These are phyloP conservation scores for Pyricularia pennisetigena DNA, from an alignment of 2,329 filamentous ascomycete genomes.

Conservation along the genomic window DNA sequence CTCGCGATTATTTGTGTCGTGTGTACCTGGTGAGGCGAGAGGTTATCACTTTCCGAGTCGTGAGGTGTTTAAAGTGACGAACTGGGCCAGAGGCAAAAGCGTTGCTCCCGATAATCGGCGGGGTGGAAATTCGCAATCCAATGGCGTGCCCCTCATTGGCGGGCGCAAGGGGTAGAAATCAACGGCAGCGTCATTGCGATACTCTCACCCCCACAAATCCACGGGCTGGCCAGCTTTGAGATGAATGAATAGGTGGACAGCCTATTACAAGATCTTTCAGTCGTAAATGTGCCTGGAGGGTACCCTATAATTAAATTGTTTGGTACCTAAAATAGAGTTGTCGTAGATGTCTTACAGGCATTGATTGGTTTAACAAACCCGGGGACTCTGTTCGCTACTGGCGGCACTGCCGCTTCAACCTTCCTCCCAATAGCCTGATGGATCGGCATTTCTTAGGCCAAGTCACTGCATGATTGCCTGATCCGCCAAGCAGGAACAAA, in stretches of 20 bases:
- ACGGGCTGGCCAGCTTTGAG: not conserved
- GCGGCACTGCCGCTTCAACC: not conserved
- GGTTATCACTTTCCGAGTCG: not conserved
- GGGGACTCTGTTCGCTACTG: not conserved
- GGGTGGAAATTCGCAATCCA: not conserved
- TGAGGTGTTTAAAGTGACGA: not conserved
- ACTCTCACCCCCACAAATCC: not conserved
- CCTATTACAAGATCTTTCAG: not conserved
- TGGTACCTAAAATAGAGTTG: not conserved
- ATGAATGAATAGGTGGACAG: not conserved
- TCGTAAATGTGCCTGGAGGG: not conserved
- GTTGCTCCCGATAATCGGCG: not conserved
- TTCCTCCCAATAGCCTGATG: not conserved
- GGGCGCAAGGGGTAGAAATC: not conserved
- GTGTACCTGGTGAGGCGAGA: not conserved
- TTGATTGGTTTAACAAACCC: not conserved
- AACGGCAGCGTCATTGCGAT: not conserved
- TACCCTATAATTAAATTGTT: too few species aligned
- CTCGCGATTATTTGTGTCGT: not conserved
- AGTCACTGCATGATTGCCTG: not conserved
- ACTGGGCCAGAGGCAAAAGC: not conserved
- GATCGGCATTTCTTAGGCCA: not conserved
- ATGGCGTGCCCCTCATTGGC: slow-evolving; percentile 1
- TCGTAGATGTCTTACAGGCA: not conserved
- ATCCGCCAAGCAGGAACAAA: not conserved